phyloP scores from a whole-genome alignment of 495 filamentous ascomycete species.

The Evansstolkia leycettana region DNA sequence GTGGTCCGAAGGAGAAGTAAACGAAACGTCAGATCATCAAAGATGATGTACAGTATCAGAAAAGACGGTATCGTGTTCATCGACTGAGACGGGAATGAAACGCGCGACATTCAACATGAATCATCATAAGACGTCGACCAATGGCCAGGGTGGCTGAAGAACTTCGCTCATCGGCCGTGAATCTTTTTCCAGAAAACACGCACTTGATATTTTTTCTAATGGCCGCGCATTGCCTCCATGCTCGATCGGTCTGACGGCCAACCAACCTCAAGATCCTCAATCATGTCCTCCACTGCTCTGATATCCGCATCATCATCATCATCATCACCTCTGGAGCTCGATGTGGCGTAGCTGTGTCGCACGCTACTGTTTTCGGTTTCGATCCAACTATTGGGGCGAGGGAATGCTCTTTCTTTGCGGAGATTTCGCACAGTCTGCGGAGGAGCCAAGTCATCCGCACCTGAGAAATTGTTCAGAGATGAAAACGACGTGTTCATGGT shows the following conservation, averaged over 20 bases:
- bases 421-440: not conserved
- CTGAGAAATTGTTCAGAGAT: constrained; percentile 8
- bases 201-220: no score
- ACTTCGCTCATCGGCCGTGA: no score
- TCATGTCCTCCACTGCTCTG: constrained; percentile 25
- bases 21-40: no score
- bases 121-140: no score
- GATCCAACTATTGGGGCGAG: constrained; percentile 25
- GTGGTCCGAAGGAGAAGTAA: no score
- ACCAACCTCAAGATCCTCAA: constrained; percentile 25
- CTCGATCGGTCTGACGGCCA: constrained; percentile 27
- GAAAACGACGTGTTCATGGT: constrained; percentile 10
- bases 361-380: constrained; percentile 5
- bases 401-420: not conserved
- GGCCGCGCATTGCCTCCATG: constrained; percentile 4
- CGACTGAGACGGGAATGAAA: no score
- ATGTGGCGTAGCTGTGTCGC: constrained; percentile 9
- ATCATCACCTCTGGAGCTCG: constrained; percentile 2
- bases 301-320: no score
- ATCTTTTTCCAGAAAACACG: no score
- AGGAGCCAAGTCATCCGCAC: constrained; percentile 3
- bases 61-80: no score
- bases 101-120: no score
- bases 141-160: no score
- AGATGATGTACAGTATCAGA: no score